These are phyloP conservation scores for Cytospora piceicola DNA, from an alignment of 2,329 filamentous ascomycete genomes.

Conservation along the genomic window DNA sequence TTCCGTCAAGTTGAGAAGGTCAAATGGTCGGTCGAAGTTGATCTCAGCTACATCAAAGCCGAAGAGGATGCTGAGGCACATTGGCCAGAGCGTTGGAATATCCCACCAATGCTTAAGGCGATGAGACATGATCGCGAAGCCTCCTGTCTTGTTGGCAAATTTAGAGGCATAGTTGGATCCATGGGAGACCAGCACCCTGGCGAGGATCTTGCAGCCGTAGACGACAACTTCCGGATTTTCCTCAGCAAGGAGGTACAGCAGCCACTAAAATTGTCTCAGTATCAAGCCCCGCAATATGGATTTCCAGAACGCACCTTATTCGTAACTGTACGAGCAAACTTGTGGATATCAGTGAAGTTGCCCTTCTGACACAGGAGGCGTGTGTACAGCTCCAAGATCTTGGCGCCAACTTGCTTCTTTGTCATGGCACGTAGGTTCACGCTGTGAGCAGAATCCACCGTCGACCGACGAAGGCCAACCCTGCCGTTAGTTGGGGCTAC, in stretches of 20 bases:
- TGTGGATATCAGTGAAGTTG: constrained; percentile 71
- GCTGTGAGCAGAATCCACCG: constrained; percentile 36
- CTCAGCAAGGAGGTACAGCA: constrained; percentile 87
- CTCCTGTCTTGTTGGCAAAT: constrained; percentile 81
- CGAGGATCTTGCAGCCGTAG: constrained; percentile 79
- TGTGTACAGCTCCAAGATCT: constrained; percentile 77
- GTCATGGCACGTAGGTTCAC: constrained; percentile 47
- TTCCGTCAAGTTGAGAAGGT: constrained; percentile 73
- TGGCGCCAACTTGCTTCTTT: constrained; percentile 73
- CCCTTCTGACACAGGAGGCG: constrained; percentile 75
- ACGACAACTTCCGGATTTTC: constrained; percentile 82
- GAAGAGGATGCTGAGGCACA: constrained; percentile 87
- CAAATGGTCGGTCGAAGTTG: constrained; percentile 73
- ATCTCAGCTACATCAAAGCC: constrained; percentile 77
- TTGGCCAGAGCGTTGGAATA: constrained; percentile 80
- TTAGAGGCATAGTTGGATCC: constrained; percentile 82
- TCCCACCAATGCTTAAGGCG: constrained; percentile 89
- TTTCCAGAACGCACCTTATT: constrained; percentile 70
- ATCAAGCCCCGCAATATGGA: background rate
- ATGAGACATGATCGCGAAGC: constrained; percentile 83
- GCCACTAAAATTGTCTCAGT: constrained; percentile 63
- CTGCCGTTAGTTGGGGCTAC: constrained; percentile 39
- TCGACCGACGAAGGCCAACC: constrained; percentile 43
- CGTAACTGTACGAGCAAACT: constrained; percentile 92
- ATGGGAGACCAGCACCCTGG: constrained; percentile 80